These are phyloP conservation scores for Sugiyamaella paludigena DNA, from an alignment of 1,139 yeast genomes.

Conservation along the genomic window DNA sequence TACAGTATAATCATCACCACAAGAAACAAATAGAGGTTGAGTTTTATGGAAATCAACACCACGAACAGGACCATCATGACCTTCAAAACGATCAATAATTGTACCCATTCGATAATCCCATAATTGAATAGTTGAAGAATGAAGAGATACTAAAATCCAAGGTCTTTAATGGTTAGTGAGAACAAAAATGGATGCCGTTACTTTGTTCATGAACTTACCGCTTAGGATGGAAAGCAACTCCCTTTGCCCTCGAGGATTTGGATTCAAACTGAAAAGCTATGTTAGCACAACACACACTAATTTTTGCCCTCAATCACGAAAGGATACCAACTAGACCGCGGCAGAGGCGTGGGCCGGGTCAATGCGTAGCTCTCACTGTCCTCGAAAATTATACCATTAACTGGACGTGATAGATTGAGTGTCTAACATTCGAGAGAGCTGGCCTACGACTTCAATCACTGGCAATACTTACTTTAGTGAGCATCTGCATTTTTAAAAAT, in stretches of 20 bases:
- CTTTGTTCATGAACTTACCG: slow-evolving; percentile 39
- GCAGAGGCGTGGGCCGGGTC: too few relatives aligned
- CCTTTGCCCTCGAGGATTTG: slow-evolving; percentile 97
- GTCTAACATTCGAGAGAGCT: too few relatives aligned
- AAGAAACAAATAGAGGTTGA: slow-evolving; percentile 93
- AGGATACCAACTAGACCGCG: too few relatives aligned
- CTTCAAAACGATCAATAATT: slow-evolving; percentile 91
- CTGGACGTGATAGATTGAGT: too few relatives aligned
- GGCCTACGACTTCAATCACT: not conserved
- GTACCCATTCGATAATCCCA: slow-evolving; percentile 99
- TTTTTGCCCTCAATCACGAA: too few relatives aligned
- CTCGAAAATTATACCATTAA: too few relatives aligned
- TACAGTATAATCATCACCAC: slow-evolving; percentile 95
- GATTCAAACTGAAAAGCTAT: slow-evolving; percentile 71
- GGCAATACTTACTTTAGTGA: slow-evolving; percentile 61
- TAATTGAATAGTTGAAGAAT: slow-evolving; percentile 90
- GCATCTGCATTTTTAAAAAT: slow-evolving; percentile 78
- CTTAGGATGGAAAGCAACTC: slow-evolving; percentile 96
- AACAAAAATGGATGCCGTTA: not conserved
- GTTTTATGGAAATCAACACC: slow-evolving; percentile 96
- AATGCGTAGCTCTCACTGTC: too few relatives aligned
- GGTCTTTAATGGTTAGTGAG: slow-evolving; percentile 51
- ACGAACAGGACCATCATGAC: slow-evolving; percentile 97
- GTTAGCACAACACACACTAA: not conserved
- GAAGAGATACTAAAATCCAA: slow-evolving; percentile 93